These are phyloP conservation scores for Apiotrichum veenhuisii DNA, from an alignment of 1,284 basidiomycete genomes.

Conservation along the genomic window DNA sequence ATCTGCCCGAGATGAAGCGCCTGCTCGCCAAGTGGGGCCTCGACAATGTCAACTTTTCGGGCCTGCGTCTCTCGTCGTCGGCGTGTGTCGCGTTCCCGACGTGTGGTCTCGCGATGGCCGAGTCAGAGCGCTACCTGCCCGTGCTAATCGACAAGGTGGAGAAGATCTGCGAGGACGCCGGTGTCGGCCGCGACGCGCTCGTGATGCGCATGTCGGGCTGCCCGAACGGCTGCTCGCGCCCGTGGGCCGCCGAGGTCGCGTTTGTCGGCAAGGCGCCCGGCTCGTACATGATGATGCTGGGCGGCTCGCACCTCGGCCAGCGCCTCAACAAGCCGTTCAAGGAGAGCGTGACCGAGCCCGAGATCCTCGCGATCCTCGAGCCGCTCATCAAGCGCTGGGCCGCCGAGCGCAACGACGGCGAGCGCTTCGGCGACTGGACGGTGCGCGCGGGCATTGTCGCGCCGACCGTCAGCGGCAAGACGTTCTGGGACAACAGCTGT, in stretches of 20 bases:
- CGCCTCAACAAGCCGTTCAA: slow-evolving; percentile 72
- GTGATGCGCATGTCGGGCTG: slow-evolving; percentile 98
- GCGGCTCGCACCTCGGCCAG: slow-evolving; percentile 90
- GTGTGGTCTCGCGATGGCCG: slow-evolving; percentile 92
- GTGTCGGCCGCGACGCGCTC: slow-evolving; percentile 86
- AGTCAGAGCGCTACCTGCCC: slow-evolving; percentile 94
- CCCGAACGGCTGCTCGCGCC: slow-evolving; percentile 85
- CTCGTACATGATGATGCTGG: slow-evolving; percentile 90
- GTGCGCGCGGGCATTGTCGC: slow-evolving; percentile 82
- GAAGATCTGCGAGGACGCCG: slow-evolving; percentile 87
- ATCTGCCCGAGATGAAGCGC: slow-evolving; percentile 71
- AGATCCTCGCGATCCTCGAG: slow-evolving; percentile 82
- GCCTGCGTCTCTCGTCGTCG: slow-evolving; percentile 76
- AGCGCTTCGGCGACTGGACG: slow-evolving; percentile 93
- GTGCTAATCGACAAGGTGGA: slow-evolving; percentile 93
- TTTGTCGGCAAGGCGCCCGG: slow-evolving; percentile 97
- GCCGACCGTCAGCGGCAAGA: slow-evolving; percentile 68
- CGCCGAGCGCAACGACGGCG: slow-evolving; percentile 79
- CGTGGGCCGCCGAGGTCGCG: slow-evolving; percentile 94
- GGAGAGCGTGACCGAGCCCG: slow-evolving; percentile 89
- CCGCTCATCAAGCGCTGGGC: slow-evolving; percentile 95
- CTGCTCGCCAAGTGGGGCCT: slow-evolving; percentile 83
- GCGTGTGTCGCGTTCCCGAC: slow-evolving; percentile 99
- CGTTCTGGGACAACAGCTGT: slow-evolving; percentile 68
- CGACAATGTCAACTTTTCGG: slow-evolving; percentile 79